Evolutionary conservation across 2,329 filamentous ascomycete genomes (phyloP), one percentile per base, ranked within the genome.

Genomic region (Venturiaceae sp.): DNA sequence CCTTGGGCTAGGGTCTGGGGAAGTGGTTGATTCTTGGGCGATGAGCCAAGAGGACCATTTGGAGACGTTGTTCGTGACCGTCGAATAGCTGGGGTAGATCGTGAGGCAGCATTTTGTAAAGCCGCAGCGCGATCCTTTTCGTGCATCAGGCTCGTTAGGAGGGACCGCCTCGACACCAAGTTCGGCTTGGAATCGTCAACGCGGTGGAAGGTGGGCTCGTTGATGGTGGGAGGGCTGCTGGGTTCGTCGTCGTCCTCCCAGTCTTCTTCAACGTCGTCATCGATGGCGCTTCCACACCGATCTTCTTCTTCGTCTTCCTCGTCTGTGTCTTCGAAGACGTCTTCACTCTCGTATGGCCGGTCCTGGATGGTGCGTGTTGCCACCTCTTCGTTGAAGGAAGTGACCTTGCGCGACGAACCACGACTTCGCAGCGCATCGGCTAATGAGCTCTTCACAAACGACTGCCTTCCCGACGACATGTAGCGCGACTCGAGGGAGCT

Each of bases 91-190:
- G 80, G 77, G n/a, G 77, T 76, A 3, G 81, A 82, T 60, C 72
- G 71, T 7, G 80, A 80, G 9, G 85, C 86, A 56, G 80, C 82
- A 68, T 85, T 86, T 62, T 84, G 81, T n/a, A 92, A 80, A 57
- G 79, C 85, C 67, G 79, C 80, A 53, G 85, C 82, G 55, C 88
- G 86, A 70, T 89, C 86, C 63, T 83, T 86, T 68, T 95, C 85
- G 65, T 89, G 87, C 69, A 99, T 84, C 80, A 92, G 87, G 56
- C 92, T 85, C 0, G 92, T 96, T 64, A 99, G 86, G 41, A 97
- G 82, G 2, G 92, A 97, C 55, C 88, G 86, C 53, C 89, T 85
- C 1, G 92, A 95, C 2, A 88, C 86, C 28, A 97, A 79, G 67
- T 96, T 90, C 7, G 86, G 84, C 70, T 85, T 85, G 41, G 92